Evolutionary conservation across 306 rosid species (phyloP), one percentile per base, ranked within the genome.

Genomic region (Malus fusca): DNA sequence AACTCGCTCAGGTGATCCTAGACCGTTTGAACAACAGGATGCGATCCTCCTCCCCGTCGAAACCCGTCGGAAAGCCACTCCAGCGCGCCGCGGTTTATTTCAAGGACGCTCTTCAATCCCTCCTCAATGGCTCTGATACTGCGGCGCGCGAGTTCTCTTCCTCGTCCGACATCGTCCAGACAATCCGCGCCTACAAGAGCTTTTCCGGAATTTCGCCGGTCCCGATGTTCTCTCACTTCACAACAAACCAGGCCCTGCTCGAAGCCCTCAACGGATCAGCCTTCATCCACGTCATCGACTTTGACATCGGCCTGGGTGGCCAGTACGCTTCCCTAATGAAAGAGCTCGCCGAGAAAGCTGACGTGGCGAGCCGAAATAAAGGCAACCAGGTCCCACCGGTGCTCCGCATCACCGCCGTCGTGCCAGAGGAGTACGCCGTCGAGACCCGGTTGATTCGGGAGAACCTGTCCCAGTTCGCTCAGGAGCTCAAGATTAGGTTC

Each of bases 261-360:
- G 98, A 93, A 73, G 91, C 91, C 4, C 83, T 91, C 15, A 82
- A 69, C 44, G 83, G 76, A 8, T 77, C 89, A 0, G 55, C 82
- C 17, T 85, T 88, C 79, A 83, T 93, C 82, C 98, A 93, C 79
- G 82, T 93, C 33, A 53, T 93, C 31, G 97, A 93, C 72, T 93
- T 93, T 78, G 98, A 93, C 42, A 91, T 93, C 78, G 97, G 97
- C 0, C 79, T 93, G 64, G 98, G 97, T 0, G 89, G 91, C 18
- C 97, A 93, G 37, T 89, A 93, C 83, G 93, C 98, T 19, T 91
- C 98, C 30, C 83, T 93, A 22, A 91, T 93, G 92, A 93, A 80
- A 61, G 98, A 91, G 75, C 86, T 93, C 3, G 82, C 93, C 0
- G 97, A 89, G 46, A 93, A 87, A 66, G 74, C 88, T 2, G 89